These are phyloP conservation scores for Boletus reticulatus DNA, from an alignment of 768 basidiomycete genomes.

Conservation along the genomic window DNA sequence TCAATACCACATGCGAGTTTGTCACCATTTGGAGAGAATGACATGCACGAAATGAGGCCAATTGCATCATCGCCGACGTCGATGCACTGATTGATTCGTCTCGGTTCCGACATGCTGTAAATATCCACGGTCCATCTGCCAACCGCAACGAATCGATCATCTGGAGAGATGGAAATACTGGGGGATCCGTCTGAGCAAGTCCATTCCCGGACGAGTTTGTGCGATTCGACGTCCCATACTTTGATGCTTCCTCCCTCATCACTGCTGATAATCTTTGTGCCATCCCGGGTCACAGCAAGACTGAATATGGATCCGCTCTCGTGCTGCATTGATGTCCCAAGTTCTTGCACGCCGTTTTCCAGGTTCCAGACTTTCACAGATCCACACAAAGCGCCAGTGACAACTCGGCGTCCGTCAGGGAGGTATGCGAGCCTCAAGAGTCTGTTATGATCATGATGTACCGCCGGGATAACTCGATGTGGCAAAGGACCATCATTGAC, in stretches of 20 bases:
- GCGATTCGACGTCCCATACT: background rate
- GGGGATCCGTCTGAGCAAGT: accelerated
- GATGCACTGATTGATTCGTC: too few relatives aligned
- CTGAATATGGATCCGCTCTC: accelerated
- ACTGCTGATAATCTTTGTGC: background rate
- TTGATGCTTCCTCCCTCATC: background rate
- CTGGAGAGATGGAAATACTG: background rate
- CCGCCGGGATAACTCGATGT: too few relatives aligned
- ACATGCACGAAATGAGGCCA: too few relatives aligned
- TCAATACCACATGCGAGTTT: background rate
- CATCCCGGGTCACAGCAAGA: background rate
- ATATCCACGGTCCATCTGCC: background rate
- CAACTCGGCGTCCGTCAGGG: background rate
- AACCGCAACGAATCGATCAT: background rate
- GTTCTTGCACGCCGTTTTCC: background rate
- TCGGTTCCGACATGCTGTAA: too few relatives aligned
- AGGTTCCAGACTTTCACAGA: background rate
- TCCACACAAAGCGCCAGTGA: background rate
- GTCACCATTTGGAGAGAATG: background rate
- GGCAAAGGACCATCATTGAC: too few relatives aligned
- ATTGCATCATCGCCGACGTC: too few relatives aligned
- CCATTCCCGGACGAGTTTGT: background rate
- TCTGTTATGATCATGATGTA: too few relatives aligned
- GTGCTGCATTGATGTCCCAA: background rate
- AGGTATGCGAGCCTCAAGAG: background rate